Percentiles rank a stretch among this genome's conserved stretches.
Conservation (phyloP, 2,329 filamentous ascomycete genomes). For the Trichophyton mentagrophytes region DNA sequence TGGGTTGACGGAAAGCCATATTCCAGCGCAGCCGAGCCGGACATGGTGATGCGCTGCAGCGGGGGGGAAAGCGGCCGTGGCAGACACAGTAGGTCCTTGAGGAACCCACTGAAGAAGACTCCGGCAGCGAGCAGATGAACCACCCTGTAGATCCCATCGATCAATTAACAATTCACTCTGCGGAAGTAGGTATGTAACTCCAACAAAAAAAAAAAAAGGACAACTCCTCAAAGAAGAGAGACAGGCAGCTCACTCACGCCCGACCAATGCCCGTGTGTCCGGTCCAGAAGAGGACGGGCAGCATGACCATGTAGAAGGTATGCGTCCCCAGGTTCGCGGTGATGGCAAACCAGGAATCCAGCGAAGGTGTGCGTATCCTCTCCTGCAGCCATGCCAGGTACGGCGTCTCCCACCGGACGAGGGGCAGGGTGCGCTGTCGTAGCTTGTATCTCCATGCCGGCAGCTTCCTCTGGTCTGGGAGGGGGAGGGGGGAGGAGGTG, state of each 20-base stretch:
- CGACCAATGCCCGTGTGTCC: slow-evolving; percentile 74
- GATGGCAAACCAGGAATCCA: slow-evolving; percentile 94
- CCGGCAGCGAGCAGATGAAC: slow-evolving; percentile 65
- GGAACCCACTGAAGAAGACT: slow-evolving; percentile 78
- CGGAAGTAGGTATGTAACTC: neutral
- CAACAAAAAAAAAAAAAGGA: neutral
- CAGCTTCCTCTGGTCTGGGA: slow-evolving; percentile 63
- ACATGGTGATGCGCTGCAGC: slow-evolving; percentile 76
- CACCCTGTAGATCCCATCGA: slow-evolving; percentile 22
- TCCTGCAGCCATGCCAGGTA: slow-evolving; percentile 81
- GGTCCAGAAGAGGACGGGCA: slow-evolving; percentile 95
- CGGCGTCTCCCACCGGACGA: slow-evolving; percentile 89
- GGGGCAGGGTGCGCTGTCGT: slow-evolving; percentile 67
- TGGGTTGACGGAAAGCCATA: slow-evolving; percentile 97
- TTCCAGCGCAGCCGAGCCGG: slow-evolving; percentile 82
- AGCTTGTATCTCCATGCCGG: slow-evolving; percentile 79
- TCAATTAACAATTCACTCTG: neutral
- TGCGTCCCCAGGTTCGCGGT: slow-evolving; percentile 94
- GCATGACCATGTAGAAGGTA: slow-evolving; percentile 94
- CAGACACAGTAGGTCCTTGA: slow-evolving; percentile 88
- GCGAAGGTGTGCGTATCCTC: slow-evolving; percentile 62
- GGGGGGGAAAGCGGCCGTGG: slow-evolving; percentile 86
- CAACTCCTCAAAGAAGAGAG: too few relatives aligned
- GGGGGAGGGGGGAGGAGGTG: too few relatives aligned
- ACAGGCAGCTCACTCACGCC: slow-evolving; percentile 48